A percentile compares a stretch with the other conserved stretches of the same genome.
Conservation (phyloP, 2,329 filamentous ascomycete genomes). For the Trichophyton mentagrophytes region DNA sequence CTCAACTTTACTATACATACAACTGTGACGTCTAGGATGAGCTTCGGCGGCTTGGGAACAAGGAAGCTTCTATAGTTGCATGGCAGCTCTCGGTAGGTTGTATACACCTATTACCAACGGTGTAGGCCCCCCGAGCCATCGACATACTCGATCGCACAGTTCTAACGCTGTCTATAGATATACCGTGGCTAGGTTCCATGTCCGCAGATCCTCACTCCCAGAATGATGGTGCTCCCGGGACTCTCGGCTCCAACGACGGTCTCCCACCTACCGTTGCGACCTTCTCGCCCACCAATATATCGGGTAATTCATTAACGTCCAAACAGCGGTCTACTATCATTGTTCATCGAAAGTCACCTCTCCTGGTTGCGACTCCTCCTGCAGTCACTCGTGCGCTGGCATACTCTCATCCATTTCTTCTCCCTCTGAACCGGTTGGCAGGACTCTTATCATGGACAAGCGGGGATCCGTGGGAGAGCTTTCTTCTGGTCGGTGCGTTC, state of each 20-base stretch:
- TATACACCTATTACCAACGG: slow-evolving; percentile 12
- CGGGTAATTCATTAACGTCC: slow-evolving; percentile 52
- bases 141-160: slow-evolving; percentile 5
- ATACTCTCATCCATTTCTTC: slow-evolving; percentile 87
- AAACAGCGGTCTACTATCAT: slow-evolving; percentile 81
- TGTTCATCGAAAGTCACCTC: slow-evolving; percentile 89
- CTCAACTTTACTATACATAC: background rate
- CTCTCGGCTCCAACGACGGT: slow-evolving; percentile 21
- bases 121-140: background rate
- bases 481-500: slow-evolving; percentile 69
- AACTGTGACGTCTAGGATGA: background rate
- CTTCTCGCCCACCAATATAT: slow-evolving; percentile 75
- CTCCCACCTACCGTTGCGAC: slow-evolving; percentile 58
- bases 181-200: slow-evolving; percentile 45
- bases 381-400: slow-evolving; percentile 88
- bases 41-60: background rate
- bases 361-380: slow-evolving; percentile 84
- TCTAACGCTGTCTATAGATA: slow-evolving; percentile 26
- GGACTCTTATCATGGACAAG: slow-evolving; percentile 90
- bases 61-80: slow-evolving; percentile 24
- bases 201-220: slow-evolving; percentile 30
- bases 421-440: slow-evolving; percentile 73
- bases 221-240: slow-evolving; percentile 26
- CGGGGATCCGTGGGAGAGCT: slow-evolving; percentile 92
- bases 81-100: slow-evolving; percentile 37